Percentiles rank a stretch among this genome's conserved stretches.
phyloP scores from a whole-genome alignment of 2,329 filamentous ascomycete genomes.

The Hypoxylon sp. region DNA sequence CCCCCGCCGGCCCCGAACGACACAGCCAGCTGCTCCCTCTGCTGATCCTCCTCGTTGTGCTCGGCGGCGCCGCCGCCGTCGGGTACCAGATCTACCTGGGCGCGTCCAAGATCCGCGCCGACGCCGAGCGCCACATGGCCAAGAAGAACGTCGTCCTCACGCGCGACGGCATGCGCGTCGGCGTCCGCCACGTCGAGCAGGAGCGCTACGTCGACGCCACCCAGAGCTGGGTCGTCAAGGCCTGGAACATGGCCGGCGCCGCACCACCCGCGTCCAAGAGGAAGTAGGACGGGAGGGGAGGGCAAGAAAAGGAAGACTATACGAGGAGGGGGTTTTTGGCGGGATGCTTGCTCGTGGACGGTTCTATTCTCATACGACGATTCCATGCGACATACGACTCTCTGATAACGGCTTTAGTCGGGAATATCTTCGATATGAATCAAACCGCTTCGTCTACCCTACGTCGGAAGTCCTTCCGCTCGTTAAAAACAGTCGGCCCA shows the following conservation, averaged over 20 bases:
- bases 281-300: slow-evolving; percentile 24
- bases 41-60: slow-evolving; percentile 66
- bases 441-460: slow-evolving; percentile 4
- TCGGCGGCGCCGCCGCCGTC: slow-evolving; percentile 68
- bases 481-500: neutral
- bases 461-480: slow-evolving; percentile 10
- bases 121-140: slow-evolving; percentile 74
- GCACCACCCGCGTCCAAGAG: slow-evolving; percentile 46
- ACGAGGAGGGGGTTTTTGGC: too few relatives aligned
- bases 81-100: slow-evolving; percentile 77
- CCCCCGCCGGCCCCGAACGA: too few relatives aligned
- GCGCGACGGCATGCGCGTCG: slow-evolving; percentile 76
- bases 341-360: too few relatives aligned
- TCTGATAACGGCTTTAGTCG: too few relatives aligned
- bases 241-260: slow-evolving; percentile 62
- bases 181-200: slow-evolving; percentile 70
- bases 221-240: slow-evolving; percentile 72
- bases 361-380: too few relatives aligned
- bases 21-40: slow-evolving; percentile 70
- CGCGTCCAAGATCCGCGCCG: slow-evolving; percentile 69
- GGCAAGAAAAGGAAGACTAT: neutral
- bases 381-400: too few relatives aligned
- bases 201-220: slow-evolving; percentile 79
- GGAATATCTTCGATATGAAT: slow-evolving; percentile 2
- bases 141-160: slow-evolving; percentile 79